Evolutionary conservation across 164 flowering plant species (phyloP), one percentile per base, ranked within the genome.

Genomic region (Umbellularia californica): DNA sequence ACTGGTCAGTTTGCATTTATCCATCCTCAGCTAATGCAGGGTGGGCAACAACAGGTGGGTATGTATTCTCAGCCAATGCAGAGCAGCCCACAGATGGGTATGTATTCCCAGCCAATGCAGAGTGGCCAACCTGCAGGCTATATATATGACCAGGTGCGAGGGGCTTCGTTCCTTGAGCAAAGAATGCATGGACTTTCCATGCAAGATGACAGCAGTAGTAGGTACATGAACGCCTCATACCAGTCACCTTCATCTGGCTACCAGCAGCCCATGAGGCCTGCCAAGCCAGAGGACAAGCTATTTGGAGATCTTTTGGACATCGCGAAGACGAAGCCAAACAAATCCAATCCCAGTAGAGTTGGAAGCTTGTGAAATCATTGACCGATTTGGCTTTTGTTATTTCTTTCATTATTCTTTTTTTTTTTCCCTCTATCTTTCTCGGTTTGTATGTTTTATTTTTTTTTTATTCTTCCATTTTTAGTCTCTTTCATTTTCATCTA

Each of bases 251-350:
- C 85, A 25, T 74, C 90, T 19, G 81, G 88, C 0, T 89, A 83
- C 66, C 71, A 81, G 58, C 88, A 91, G 2, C 83, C 92, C 10
- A 84, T 67, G 63, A 91, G 81, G 84, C 91, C 92, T 41, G 69
- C 87, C 33, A 95, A 88, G 78, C 92, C 95, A 50, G 97, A 91
- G 83, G 97, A 94, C 72, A 92, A 89, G 85, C 82, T 94, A 25
- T 94, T 94, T 81, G 98, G 97, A n/a, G 98, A 94, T 76, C 95
- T 94, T 23, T 97, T 94, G 19, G 88, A 91, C 77, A 86, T 94
- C 72, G 85, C 97, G 3, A 94, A 91, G 70, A 70, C 87, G 58
- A 94, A 92, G 79, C 77, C 92, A 0, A 72, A 77, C 11, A 90
- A 87, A 66, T 22, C 90, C 19, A 73, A 83, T 58, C 82, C 88